Conservation (phyloP, 208 protist genomes). For the Strigomonas galati region DNA sequence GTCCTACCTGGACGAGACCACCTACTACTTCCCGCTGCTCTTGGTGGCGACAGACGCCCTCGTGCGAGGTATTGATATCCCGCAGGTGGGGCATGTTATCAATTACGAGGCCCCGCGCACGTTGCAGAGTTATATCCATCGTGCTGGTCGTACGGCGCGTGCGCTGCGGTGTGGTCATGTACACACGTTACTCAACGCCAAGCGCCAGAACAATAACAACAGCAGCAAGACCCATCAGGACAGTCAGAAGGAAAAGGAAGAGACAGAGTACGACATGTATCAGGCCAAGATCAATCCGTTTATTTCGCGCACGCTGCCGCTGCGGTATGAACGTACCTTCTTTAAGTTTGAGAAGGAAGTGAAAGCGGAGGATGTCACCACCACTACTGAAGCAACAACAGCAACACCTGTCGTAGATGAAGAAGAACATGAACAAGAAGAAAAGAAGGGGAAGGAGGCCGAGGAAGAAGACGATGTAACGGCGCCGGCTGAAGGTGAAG, state of each 20-base stretch:
- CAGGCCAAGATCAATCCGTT: conserved; percentile 12
- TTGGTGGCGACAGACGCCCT: conserved; percentile 84
- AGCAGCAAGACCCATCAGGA: conserved; percentile 35
- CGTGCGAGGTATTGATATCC: conserved; percentile 90
- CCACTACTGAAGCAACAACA: not conserved
- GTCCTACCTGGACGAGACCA: not conserved
- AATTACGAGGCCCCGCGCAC: conserved; percentile 87
- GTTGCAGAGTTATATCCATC: conserved; percentile 96
- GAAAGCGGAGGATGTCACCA: not conserved
- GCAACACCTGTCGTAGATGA: not conserved
- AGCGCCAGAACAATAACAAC: conserved; percentile 33
- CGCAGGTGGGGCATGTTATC: conserved; percentile 83
- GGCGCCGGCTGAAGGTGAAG: not conserved
- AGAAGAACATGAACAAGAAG: not conserved
- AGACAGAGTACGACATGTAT: conserved; percentile 61
- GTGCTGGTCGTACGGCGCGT: conserved; percentile 94
- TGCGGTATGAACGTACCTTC: conserved; percentile 78
- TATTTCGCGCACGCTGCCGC: conserved; percentile 54
- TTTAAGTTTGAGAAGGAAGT: conserved; percentile 68
- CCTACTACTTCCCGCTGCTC: conserved; percentile 23
- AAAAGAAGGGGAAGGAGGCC: conserved; percentile 4
- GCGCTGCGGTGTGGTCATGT: conserved; percentile 84
- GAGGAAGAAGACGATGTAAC: not conserved
- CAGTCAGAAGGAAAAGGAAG: conserved; percentile 63
- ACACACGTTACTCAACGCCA: conserved; percentile 53